Evolutionary conservation across 371 early-diverging fungal species (phyloP).

Genomic region (Parasitella parasitica): DNA sequence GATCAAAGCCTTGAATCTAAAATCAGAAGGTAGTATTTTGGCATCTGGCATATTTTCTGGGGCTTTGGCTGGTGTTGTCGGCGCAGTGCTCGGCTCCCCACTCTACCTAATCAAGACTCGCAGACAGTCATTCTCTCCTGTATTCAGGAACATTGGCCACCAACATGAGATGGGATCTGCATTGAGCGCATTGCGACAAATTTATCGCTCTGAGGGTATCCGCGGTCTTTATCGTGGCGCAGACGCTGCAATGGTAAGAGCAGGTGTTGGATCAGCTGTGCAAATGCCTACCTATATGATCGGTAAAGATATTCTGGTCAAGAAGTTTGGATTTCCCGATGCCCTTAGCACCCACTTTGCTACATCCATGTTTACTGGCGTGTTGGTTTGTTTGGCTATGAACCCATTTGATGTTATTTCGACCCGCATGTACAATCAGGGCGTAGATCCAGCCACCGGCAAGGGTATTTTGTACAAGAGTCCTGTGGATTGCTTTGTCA

Average conservation of each 20-base stretch:
- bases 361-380: conserved; percentile 81
- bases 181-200: conserved; percentile 59
- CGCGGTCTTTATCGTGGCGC: conserved; percentile 87
- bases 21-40: conserved; percentile 33
- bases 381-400: conserved; percentile 90
- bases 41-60: conserved; percentile 67
- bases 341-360: conserved; percentile 71
- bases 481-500: conserved; percentile 82
- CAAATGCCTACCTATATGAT: conserved; percentile 91
- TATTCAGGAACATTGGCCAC: conserved; percentile 77
- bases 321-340: conserved; percentile 62
- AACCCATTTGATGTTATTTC: conserved; percentile 96
- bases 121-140: conserved; percentile 84
- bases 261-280: conserved; percentile 88
- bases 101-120: conserved; percentile 94
- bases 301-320: conserved; percentile 68
- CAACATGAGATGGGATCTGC: conserved; percentile 87
- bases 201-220: conserved; percentile 70
- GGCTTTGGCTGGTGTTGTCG: conserved; percentile 73
- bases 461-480: conserved; percentile 74
- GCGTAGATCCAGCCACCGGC: conserved; percentile 63
- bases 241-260: conserved; percentile 88
- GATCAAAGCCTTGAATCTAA: conserved; percentile 19
- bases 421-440: conserved; percentile 95
- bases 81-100: conserved; percentile 86